Percentiles rank a stretch among this genome's conserved stretches.
Conservation (phyloP, 179 eudicot genomes). For the Spergularia azorica region DNA sequence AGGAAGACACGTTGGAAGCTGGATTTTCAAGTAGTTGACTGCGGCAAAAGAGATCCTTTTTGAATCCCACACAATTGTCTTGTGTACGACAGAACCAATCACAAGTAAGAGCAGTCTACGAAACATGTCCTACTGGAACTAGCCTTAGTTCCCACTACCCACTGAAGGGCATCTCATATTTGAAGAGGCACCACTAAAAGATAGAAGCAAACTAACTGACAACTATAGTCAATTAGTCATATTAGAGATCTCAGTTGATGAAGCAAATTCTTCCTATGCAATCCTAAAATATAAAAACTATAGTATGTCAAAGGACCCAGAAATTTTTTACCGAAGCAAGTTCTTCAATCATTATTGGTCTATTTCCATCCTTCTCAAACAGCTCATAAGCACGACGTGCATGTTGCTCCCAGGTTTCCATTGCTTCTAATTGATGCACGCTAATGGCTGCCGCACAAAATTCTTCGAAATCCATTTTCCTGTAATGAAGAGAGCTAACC, state of each 20-base stretch:
- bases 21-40: no score
- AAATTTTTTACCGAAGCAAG: slow-evolving; percentile 75
- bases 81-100: no score
- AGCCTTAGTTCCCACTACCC: no score
- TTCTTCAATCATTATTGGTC: slow-evolving; percentile 95
- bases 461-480: slow-evolving; percentile 84
- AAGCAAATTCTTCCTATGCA: not conserved
- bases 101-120: no score
- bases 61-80: no score
- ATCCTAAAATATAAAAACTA: not conserved
- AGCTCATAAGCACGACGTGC: slow-evolving; percentile 81
- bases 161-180: no score
- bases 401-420: slow-evolving; percentile 83
- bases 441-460: slow-evolving; percentile 84
- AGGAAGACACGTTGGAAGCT: no score
- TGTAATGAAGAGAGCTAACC: slow-evolving; percentile 81
- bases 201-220: no score
- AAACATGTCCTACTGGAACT: no score
- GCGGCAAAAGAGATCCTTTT: no score
- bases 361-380: slow-evolving; percentile 91
- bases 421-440: slow-evolving; percentile 82
- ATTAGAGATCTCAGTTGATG: not conserved
- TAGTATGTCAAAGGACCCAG: not conserved
- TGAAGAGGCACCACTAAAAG: no score
- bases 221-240: not conserved